phyloP scores from a whole-genome alignment of 2,329 filamentous ascomycete genomes.

The Colletotrichum theobromicola region DNA sequence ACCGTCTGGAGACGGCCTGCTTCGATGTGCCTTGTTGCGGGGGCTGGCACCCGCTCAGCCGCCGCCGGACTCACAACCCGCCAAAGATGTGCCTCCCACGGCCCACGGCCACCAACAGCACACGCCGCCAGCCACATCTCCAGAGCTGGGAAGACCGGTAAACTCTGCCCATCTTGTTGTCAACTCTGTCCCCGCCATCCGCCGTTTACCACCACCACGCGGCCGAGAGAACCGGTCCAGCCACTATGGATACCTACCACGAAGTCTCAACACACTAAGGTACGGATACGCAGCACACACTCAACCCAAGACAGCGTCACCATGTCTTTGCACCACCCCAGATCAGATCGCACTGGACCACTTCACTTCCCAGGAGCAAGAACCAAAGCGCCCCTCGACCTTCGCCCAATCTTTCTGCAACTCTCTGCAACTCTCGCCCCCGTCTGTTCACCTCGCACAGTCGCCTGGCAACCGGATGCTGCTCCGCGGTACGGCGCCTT shows the following conservation, averaged over 20 bases:
- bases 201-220: not conserved
- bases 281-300: not conserved
- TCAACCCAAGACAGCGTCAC: not conserved
- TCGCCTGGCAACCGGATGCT: not conserved
- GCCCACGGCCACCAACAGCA: not conserved
- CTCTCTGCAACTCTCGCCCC: not conserved
- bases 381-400: not conserved
- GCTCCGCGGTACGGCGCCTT: not conserved
- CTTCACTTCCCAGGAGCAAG: not conserved
- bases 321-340: not conserved
- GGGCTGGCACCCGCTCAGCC: conserved; percentile 11
- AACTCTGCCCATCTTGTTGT: not conserved
- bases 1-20: not conserved
- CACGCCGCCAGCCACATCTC: not conserved
- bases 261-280: not conserved
- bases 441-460: not conserved
- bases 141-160: not conserved
- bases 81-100: not conserved
- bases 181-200: not conserved
- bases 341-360: not conserved
- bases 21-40: conserved; percentile 10
- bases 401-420: not conserved
- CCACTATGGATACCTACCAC: not conserved
- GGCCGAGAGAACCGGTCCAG: not conserved
- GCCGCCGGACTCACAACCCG: not conserved